phyloP scores from a whole-genome alignment of 257 asterid species.

The Solanum appendiculatum region DNA sequence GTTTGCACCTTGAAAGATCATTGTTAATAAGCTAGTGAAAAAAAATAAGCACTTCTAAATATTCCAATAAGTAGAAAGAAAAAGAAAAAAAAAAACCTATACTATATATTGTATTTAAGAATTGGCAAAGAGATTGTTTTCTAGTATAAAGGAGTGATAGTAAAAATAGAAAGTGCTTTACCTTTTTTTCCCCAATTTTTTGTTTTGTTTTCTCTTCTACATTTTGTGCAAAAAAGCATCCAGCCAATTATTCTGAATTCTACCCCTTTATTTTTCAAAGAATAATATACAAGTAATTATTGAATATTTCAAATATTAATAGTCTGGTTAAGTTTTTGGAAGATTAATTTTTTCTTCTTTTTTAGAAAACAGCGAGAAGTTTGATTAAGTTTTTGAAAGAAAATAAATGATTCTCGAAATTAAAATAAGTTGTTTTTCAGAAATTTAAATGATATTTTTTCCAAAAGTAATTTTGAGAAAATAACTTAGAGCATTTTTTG shows the following conservation, averaged over 20 bases:
- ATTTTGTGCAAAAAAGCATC: not conserved
- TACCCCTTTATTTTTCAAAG: not conserved
- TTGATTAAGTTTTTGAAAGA: not conserved
- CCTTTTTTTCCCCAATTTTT: not conserved
- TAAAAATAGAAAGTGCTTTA: not conserved
- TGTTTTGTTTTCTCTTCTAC: not conserved
- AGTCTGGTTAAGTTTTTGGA: not conserved
- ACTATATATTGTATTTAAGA: not conserved
- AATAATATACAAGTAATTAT: not conserved
- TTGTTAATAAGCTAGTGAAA: not conserved
- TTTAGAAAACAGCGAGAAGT: too few species aligned
- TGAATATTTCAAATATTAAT: not conserved
- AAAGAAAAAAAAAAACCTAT: not conserved
- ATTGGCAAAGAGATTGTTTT: not conserved
- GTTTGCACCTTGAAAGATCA: not conserved
- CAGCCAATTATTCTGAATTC: not conserved
- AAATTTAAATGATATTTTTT: not conserved
- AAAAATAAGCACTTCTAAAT: not conserved
- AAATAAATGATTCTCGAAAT: not conserved
- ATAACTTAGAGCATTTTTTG: not conserved
- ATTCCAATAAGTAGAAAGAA: not conserved
- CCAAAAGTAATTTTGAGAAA: not conserved
- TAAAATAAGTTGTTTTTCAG: not conserved
- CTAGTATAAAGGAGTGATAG: not conserved
- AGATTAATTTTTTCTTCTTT: not conserved